Percentiles rank a stretch among this genome's conserved stretches.
Conservation (phyloP, 2,329 filamentous ascomycete genomes). For the Fonsecaea pedrosoi region DNA sequence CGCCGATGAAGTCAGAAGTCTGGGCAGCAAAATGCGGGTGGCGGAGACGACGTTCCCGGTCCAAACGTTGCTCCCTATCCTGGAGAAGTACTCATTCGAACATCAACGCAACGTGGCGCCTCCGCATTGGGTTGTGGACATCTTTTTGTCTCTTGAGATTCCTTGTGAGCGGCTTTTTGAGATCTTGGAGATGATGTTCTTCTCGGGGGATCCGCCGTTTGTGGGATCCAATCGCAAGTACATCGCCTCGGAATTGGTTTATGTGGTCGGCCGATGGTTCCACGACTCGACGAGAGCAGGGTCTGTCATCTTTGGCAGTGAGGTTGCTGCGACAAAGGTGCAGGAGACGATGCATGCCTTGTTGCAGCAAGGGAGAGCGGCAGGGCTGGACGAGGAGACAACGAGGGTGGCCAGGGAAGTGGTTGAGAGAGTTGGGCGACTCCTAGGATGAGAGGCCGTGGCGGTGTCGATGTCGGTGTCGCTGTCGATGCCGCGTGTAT, state of each 20-base stretch:
- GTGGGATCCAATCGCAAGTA: constrained; percentile 62
- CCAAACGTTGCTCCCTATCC: constrained; percentile 59
- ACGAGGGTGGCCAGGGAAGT: constrained; percentile 46
- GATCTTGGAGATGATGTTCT: constrained; percentile 70
- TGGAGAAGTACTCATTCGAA: constrained; percentile 61
- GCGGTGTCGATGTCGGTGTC: constrained; percentile 9
- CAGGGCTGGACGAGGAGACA: constrained; percentile 48
- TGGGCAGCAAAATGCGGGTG: constrained; percentile 63
- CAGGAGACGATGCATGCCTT: constrained; percentile 49
- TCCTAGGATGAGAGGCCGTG: constrained; percentile 22
- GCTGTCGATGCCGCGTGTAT: background rate
- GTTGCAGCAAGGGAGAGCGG: constrained; percentile 30
- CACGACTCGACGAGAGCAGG: constrained; percentile 62
- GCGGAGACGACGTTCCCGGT: constrained; percentile 64
- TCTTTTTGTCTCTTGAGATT: constrained; percentile 69
- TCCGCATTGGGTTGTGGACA: constrained; percentile 67
- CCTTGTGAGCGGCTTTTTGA: constrained; percentile 67
- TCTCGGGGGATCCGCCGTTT: constrained; percentile 71
- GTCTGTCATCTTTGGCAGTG: constrained; percentile 64
- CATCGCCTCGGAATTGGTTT: constrained; percentile 67
- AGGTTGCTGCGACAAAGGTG: constrained; percentile 61
- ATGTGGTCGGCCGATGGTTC: constrained; percentile 68
- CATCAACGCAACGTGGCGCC: constrained; percentile 56
- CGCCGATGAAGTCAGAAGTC: constrained; percentile 61
- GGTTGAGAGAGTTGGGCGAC: constrained; percentile 45